A percentile compares a stretch with the other conserved stretches of the same genome.
These are phyloP conservation scores for Fusarium scirpi DNA, from an alignment of 2,329 filamentous ascomycete species.

Conservation along the genomic window DNA sequence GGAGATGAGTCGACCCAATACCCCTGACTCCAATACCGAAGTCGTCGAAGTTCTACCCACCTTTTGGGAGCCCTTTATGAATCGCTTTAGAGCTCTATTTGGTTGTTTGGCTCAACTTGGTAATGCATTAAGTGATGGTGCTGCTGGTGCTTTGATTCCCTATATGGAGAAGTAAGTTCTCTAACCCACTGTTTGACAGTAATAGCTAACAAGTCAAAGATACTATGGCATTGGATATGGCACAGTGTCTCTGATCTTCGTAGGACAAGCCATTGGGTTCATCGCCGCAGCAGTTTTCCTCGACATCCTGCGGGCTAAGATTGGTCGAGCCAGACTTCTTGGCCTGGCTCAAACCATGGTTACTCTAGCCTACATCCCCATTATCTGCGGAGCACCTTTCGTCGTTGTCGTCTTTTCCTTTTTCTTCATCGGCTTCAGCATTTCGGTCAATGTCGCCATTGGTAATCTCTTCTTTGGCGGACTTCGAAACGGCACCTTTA, in stretches of 20 bases:
- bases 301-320: constrained; percentile 69
- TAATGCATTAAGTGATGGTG: constrained; percentile 80
- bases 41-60: constrained; percentile 65
- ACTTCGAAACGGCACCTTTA: constrained; percentile 64
- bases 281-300: constrained; percentile 77
- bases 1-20: constrained; percentile 66
- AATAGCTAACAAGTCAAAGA: constrained; percentile 47
- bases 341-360: constrained; percentile 69
- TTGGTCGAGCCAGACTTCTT: constrained; percentile 75
- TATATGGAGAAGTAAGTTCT: constrained; percentile 74
- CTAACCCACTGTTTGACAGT: neutral
- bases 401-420: constrained; percentile 74
- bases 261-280: constrained; percentile 82
- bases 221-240: constrained; percentile 82
- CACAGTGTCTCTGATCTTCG: constrained; percentile 83
- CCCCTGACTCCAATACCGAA: constrained; percentile 54
- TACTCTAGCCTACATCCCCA: constrained; percentile 70
- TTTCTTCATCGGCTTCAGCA: constrained; percentile 73
- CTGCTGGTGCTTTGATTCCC: constrained; percentile 82
- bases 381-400: constrained; percentile 78
- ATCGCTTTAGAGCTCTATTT: constrained; percentile 75
- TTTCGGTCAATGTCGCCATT: constrained; percentile 67
- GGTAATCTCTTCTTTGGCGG: constrained; percentile 70
- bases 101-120: constrained; percentile 74
- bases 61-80: constrained; percentile 72